These are phyloP conservation scores for Coniochaeta sp. DNA, from an alignment of 2,329 filamentous ascomycete species.

Conservation along the genomic window DNA sequence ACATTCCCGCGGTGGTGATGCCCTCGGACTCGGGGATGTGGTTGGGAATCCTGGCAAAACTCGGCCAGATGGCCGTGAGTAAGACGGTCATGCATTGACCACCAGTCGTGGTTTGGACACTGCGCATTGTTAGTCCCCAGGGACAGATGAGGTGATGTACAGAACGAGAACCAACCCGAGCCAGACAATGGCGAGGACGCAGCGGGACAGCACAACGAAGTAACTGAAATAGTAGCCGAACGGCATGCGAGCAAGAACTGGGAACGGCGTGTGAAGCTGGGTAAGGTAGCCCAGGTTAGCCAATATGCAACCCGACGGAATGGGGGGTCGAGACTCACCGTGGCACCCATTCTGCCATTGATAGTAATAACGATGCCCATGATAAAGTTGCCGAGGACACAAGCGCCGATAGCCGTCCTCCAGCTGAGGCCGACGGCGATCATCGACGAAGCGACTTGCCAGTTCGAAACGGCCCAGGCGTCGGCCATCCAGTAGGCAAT, in stretches of 20 bases:
- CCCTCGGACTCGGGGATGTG: not conserved
- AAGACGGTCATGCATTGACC: slow-evolving; percentile 3
- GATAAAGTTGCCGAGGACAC: slow-evolving; percentile 2
- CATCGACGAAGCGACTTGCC: slow-evolving; percentile 3
- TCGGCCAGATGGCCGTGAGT: slow-evolving; percentile 2
- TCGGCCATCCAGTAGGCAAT: slow-evolving; percentile 3
- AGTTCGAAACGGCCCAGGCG: slow-evolving; percentile 2
- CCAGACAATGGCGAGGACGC: slow-evolving; percentile 4
- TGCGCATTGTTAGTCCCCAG: too few species aligned
- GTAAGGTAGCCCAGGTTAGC: not conserved
- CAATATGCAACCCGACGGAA: too few species aligned
- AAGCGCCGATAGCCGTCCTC: slow-evolving; percentile 2
- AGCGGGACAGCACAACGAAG: slow-evolving; percentile 2
- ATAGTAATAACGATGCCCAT: slow-evolving; percentile 2
- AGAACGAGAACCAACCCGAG: too few species aligned
- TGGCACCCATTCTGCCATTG: slow-evolving; percentile 3
- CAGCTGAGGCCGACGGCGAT: slow-evolving; percentile 3
- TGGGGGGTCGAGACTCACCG: not conserved
- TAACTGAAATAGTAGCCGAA: slow-evolving; percentile 3
- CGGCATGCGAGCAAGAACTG: slow-evolving; percentile 2
- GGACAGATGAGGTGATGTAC: too few species aligned
- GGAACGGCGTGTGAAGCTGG: slow-evolving; percentile 3
- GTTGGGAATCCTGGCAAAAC: slow-evolving; percentile 1
- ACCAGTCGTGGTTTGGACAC: slow-evolving; percentile 3
- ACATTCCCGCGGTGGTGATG: slow-evolving; percentile 2